These are phyloP conservation scores for Volvariella surrecta DNA, from an alignment of 1,284 basidiomycete genomes.

Conservation along the genomic window DNA sequence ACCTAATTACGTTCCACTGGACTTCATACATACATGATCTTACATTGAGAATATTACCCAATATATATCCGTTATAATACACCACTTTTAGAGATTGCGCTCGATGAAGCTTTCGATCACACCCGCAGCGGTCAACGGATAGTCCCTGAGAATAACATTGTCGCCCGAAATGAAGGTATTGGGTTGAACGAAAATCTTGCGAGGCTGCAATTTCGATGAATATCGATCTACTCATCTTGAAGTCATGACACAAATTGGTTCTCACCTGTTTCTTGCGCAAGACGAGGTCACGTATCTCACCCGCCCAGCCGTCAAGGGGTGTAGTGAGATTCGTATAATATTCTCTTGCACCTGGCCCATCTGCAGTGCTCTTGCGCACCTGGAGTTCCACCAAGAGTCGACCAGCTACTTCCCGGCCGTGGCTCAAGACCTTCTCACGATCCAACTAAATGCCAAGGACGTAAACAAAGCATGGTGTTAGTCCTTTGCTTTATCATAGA, in stretches of 20 bases:
- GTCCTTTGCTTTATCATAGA: too few relatives aligned
- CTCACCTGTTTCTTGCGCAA: constrained; percentile 72
- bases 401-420: constrained; percentile 59
- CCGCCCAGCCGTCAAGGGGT: constrained; percentile 63
- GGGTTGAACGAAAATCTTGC: constrained; percentile 78
- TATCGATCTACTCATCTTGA: constrained; percentile 3
- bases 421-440: constrained; percentile 51
- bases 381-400: constrained; percentile 72
- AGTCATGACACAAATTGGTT: constrained; percentile 9
- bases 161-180: constrained; percentile 61
- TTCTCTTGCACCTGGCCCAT: constrained; percentile 63
- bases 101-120: constrained; percentile 78
- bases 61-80: not conserved
- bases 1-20: too few relatives aligned
- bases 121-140: constrained; percentile 61
- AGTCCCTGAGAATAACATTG: constrained; percentile 70
- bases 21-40: too few relatives aligned
- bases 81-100: constrained; percentile 37
- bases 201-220: constrained; percentile 37
- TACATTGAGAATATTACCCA: too few relatives aligned
- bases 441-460: constrained; percentile 44
- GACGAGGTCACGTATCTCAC: constrained; percentile 68
- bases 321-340: constrained; percentile 73
- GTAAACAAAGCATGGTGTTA: too few relatives aligned
- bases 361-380: constrained; percentile 77